Base-by-base conservation (phyloP, 371 early-diverging fungal genomes). In the Mucor irregularis region DNA sequence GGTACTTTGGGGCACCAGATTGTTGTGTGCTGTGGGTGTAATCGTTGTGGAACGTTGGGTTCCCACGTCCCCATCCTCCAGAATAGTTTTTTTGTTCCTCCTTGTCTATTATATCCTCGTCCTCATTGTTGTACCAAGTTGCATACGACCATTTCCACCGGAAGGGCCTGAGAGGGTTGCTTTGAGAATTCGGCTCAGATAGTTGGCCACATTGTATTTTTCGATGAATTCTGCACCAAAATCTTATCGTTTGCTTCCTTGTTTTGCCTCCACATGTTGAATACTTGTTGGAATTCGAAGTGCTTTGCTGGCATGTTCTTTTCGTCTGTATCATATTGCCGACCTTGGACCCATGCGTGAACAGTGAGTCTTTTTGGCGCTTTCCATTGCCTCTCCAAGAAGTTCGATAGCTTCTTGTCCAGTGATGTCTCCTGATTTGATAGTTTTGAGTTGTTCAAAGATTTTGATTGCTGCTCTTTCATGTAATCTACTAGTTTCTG, bases 61-160 rank as follows among this genome's bases (percentile, higher is more conserved):
- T 26, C 53, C 53, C 53, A 53, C 53, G 45, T 53, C 53, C 45
- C 53, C 53, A 2, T 35, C 53, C 53, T 35, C 53, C 45, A 53
- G 16, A 45, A 22, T 38, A 53, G 54, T 53, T 53, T 45, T 53
- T 53, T 44, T n/a, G n/a, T n/a, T n/a, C n/a, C n/a, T n/a, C 45
- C 45, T 45, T 46, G n/a, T 31, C 46, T 26, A 25, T 2, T 26
- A 17, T 3, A 53, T 31, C 54, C 46, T 34, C 54, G 34, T 53
- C 54, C 54, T 53, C 46, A 16, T 33, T 47, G 30, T 5, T 39
- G 22, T 29, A 37, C 28, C 35, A 24, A 34, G 4, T 25, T 24
- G 45, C n/a, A 1, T 4, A 24, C 48, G 6, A 55, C 47, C 39
- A 30, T 39, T n/a, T 37, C 48, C 48, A 39, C 21, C 13, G 8